Conservation (phyloP, 2,329 filamentous ascomycete genomes). For the Hypocreales sp. region DNA sequence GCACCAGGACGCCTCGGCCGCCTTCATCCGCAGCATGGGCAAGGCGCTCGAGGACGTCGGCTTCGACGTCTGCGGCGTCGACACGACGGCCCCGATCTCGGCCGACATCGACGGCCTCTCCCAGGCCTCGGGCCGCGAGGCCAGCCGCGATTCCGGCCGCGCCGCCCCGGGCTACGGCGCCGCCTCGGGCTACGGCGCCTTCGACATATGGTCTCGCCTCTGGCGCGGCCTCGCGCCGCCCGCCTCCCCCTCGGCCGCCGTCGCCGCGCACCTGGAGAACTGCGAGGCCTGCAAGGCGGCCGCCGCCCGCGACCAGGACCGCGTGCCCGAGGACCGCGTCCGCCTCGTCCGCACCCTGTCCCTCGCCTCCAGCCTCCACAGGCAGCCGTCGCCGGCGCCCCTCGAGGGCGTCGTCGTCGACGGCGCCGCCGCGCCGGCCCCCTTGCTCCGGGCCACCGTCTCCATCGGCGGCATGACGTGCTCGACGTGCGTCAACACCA, state of each 20-base stretch:
- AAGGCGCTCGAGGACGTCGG: conserved; percentile 37
- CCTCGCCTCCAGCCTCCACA: conserved; percentile 3
- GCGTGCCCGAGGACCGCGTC: conserved; percentile 2
- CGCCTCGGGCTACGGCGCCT: conserved; percentile 6
- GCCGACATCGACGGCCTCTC: conserved; percentile 12
- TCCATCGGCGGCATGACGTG: conserved; percentile 63
- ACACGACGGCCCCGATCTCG: conserved; percentile 18
- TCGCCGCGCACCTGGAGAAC: conserved; percentile 19
- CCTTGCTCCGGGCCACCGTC: conserved; percentile 31
- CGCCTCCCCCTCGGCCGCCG: conserved; percentile 9
- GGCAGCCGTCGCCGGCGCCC: conserved; percentile 4
- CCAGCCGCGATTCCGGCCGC: conserved; percentile 7
- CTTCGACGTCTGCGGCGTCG: conserved; percentile 40
- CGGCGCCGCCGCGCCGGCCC: conserved; percentile 2
- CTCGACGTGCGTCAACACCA: conserved; percentile 48
- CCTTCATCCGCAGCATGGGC: conserved; percentile 26
- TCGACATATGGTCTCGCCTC: conserved; percentile 16
- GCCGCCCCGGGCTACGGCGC: too few relatives aligned
- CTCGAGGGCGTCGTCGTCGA: conserved; percentile 11
- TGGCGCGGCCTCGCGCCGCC: conserved; percentile 12
- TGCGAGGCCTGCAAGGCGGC: conserved; percentile 19
- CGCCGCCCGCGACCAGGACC: conserved; percentile 4
- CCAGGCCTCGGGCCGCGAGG: conserved; percentile 6
- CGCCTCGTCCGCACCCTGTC: conserved; percentile 1
- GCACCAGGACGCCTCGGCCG: conserved; percentile 27